Conservation (phyloP, 306 rosid species). For the Quercus ilex region DNA sequence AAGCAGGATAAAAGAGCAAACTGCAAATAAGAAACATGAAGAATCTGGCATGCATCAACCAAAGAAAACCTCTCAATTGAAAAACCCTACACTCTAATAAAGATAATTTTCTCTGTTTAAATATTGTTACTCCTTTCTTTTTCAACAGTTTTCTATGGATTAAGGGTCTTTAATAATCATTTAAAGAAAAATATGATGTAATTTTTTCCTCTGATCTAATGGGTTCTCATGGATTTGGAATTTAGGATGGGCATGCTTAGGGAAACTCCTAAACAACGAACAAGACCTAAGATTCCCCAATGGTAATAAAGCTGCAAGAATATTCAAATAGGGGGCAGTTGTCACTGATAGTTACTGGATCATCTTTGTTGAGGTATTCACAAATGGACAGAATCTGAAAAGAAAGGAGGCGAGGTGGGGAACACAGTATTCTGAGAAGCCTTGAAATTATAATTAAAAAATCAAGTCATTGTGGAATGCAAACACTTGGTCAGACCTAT, state of each 20-base stretch:
- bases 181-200: not conserved
- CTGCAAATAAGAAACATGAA: not conserved
- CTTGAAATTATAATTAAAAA: not conserved
- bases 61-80: not conserved
- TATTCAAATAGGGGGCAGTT: not conserved
- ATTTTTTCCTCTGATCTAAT: not conserved
- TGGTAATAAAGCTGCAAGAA: not conserved
- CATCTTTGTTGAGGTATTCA: not conserved
- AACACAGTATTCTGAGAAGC: no score
- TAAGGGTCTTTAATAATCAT: not conserved
- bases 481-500: no score
- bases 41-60: not conserved
- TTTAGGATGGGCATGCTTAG: not conserved
- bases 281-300: not conserved
- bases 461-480: no score
- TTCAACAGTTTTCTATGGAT: not conserved
- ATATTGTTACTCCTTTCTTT: not conserved
- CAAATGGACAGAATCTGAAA: not conserved
- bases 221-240: not conserved
- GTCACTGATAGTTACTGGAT: not conserved
- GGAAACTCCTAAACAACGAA: not conserved
- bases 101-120: not conserved
- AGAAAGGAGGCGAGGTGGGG: no score
- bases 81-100: conserved; percentile 7
- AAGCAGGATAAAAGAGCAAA: not conserved